A percentile compares a stretch with the other conserved stretches of the same genome.
Evolutionary conservation across 2,329 filamentous ascomycete species (phyloP).

Genomic region (Tolypocladium pustulatum): DNA sequence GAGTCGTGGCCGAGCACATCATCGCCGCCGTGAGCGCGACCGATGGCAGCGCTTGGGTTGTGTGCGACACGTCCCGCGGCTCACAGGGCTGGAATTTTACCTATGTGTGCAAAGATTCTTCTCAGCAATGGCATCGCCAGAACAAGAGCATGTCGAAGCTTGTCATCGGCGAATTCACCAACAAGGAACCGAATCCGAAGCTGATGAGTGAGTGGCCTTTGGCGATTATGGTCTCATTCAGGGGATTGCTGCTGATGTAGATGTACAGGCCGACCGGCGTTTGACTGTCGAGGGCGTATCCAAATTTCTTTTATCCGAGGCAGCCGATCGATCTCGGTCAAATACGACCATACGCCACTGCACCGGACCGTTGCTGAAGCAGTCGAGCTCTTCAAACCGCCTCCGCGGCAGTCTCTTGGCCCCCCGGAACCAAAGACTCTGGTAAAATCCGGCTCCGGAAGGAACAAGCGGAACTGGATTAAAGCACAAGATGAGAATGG

Average conservation of each 20-base stretch:
- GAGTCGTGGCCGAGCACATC: conserved; percentile 38
- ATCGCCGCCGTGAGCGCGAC: conserved; percentile 28
- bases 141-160: conserved; percentile 28
- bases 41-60: conserved; percentile 39
- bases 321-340: conserved; percentile 36
- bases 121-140: conserved; percentile 38
- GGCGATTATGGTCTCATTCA: neutral
- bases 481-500: conserved; percentile 12
- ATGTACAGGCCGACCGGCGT: conserved; percentile 40
- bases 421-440: conserved; percentile 14
- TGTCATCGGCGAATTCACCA: conserved; percentile 38
- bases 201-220: conserved; percentile 28
- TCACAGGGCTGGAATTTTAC: conserved; percentile 42
- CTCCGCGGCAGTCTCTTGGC: conserved; percentile 21
- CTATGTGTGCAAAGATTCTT: conserved; percentile 43
- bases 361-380: conserved; percentile 45
- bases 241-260: conserved; percentile 1
- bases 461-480: conserved; percentile 14
- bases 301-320: conserved; percentile 38
- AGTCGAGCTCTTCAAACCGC: conserved; percentile 34
- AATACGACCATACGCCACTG: conserved; percentile 46
- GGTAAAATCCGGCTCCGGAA: conserved; percentile 15
- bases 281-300: conserved; percentile 45
- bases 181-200: conserved; percentile 33
- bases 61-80: conserved; percentile 31